phyloP scores from a whole-genome alignment of 495 filamentous ascomycete species.

The Penicillium herquei region DNA sequence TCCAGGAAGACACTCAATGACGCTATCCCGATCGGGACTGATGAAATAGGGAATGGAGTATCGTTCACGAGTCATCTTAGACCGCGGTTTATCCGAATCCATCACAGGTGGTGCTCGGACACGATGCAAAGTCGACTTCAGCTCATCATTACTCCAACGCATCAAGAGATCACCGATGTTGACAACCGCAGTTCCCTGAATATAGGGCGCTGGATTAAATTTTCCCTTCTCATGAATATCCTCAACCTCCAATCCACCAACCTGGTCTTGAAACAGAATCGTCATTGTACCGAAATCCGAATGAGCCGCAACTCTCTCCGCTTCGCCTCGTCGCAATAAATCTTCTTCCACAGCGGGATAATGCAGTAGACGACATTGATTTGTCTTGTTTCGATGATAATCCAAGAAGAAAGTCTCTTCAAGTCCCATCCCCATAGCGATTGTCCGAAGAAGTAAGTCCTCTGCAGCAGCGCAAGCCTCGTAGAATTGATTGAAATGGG shows the following conservation, averaged over 20 bases:
- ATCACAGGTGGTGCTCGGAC: constrained; percentile 44
- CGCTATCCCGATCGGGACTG: constrained; percentile 48
- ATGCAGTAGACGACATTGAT: constrained; percentile 64
- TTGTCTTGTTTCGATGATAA: constrained; percentile 56
- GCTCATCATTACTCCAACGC: constrained; percentile 59
- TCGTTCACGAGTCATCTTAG: constrained; percentile 49
- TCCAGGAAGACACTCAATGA: constrained; percentile 57
- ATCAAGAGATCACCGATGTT: constrained; percentile 60
- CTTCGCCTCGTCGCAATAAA: constrained; percentile 41
- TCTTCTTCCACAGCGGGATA: constrained; percentile 58
- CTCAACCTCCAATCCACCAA: constrained; percentile 57
- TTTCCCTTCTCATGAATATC: constrained; percentile 44
- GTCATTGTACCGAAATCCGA: constrained; percentile 54
- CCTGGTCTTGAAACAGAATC: constrained; percentile 52
- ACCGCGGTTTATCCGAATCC: constrained; percentile 33
- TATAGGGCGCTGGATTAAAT: constrained; percentile 52
- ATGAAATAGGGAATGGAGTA: constrained; percentile 67
- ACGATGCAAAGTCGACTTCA: constrained; percentile 56
- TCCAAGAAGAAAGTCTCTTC: constrained; percentile 50
- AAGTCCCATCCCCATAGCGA: constrained; percentile 50
- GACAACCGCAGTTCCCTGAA: constrained; percentile 54
- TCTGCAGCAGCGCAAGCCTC: constrained; percentile 46
- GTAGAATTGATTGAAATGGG: constrained; percentile 58
- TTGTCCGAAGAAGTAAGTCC: constrained; percentile 49
- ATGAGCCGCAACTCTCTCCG: constrained; percentile 55